These are phyloP conservation scores for Aspergillus taichungensis DNA, from an alignment of 495 filamentous ascomycete species.

Conservation along the genomic window DNA sequence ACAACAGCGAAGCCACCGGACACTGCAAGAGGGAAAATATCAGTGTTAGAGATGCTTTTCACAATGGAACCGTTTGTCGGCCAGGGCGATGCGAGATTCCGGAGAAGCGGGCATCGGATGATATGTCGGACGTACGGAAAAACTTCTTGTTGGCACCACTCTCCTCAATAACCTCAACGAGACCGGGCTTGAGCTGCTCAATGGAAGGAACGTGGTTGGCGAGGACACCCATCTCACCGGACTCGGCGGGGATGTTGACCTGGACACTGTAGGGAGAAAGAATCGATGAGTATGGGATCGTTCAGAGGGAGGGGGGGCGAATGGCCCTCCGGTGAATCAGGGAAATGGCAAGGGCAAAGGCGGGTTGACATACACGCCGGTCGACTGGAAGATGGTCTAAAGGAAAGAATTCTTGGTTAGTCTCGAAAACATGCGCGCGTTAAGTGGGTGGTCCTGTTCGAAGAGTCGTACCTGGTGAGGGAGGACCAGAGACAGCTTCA, in stretches of 20 bases:
- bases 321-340: no score
- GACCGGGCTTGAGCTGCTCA: slow-evolving; percentile 94
- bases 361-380: slow-evolving; percentile 56
- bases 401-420: slow-evolving; percentile 14
- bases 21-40: slow-evolving; percentile 42
- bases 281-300: slow-evolving; percentile 25
- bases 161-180: slow-evolving; percentile 95
- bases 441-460: slow-evolving; percentile 1
- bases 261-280: slow-evolving; percentile 60
- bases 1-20: slow-evolving; percentile 96
- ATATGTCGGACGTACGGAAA: slow-evolving; percentile 68
- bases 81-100: not conserved
- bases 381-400: slow-evolving; percentile 66
- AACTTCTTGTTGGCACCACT: slow-evolving; percentile 87
- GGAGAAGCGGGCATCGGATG: slow-evolving; percentile 7
- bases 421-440: not conserved
- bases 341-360: no score
- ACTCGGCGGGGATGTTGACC: slow-evolving; percentile 97
- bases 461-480: slow-evolving; percentile 82
- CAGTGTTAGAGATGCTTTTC: slow-evolving; percentile 15
- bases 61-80: not conserved
- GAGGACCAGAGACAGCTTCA: slow-evolving; percentile 93
- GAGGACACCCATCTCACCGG: slow-evolving; percentile 98
- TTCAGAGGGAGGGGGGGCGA: slow-evolving; percentile 2
- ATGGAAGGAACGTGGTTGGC: slow-evolving; percentile 98